Percentiles rank a stretch among this genome's conserved stretches.
phyloP scores from a whole-genome alignment of 106 monocot genomes.

The Posidonia australis region DNA sequence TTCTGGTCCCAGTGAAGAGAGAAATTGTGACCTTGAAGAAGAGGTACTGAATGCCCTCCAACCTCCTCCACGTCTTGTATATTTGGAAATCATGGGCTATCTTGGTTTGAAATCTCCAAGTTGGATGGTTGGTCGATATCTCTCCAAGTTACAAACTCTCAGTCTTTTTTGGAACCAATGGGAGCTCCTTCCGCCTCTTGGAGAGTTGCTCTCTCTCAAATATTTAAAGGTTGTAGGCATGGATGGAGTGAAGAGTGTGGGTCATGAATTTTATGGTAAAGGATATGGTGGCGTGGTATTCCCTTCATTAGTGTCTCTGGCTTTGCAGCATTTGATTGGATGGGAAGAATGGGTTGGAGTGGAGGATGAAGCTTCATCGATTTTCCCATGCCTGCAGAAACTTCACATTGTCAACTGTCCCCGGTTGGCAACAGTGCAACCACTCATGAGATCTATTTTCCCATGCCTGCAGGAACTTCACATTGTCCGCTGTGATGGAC shows the following conservation, averaged over 20 bases:
- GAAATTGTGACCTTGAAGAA: neutral
- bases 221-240: neutral
- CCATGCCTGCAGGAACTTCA: too few species aligned
- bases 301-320: too few species aligned
- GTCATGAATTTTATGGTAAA: neutral
- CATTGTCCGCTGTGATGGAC: too few species aligned
- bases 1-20: too few species aligned
- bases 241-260: neutral
- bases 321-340: too few species aligned
- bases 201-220: neutral
- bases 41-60: slow-evolving; percentile 22
- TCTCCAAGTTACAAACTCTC: neutral
- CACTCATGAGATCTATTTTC: too few species aligned
- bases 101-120: slow-evolving; percentile 14
- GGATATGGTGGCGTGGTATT: neutral
- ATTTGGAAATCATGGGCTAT: slow-evolving; percentile 17
- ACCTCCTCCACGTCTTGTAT: slow-evolving; percentile 14
- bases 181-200: neutral
- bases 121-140: slow-evolving; percentile 12
- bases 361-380: neutral
- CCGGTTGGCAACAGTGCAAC: neutral
- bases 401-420: accelerated
- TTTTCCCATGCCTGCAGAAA: neutral
- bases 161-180: neutral
- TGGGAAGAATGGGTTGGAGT: too few species aligned